Evolutionary conservation across 2,329 filamentous ascomycete genomes (phyloP), one percentile per base, ranked within the genome.

Genomic region (Aspergillus ustus): DNA sequence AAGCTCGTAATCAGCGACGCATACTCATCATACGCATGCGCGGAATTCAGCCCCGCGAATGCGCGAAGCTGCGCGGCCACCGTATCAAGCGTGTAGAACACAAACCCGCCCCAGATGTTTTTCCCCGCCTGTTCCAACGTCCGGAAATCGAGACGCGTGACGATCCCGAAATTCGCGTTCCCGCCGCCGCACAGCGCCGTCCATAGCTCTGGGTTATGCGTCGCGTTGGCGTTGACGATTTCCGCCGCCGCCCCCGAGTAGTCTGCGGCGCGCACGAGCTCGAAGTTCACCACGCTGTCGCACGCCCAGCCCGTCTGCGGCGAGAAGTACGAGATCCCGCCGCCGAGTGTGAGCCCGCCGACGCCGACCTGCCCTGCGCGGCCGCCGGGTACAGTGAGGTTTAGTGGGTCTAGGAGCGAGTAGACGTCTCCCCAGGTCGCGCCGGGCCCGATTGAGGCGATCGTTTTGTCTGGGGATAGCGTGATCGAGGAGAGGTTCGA

Each of bases 201-300:
- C 34, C 48, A 13, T 2, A 60, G 22, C 2, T 63, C 60, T 1
- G 43, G 15, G 51, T 81, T 74, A 37, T 75, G 68, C 2, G 62
- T 70, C 17, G 68, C 71, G 29, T 72, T 77, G 7, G 78, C 79
- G 40, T 78, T 75, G 15, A 79, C 72, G 57, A 81, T 76, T 5
- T 74, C 77, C 2, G 79, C 79, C 2, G 79, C 79, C 61, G 80
- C 25, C 25, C 25, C 25, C 25, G 25, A 25, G 25, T 25, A 25
- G 25, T 25, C 25, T 25, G 4, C 78, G 4, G 81, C 77, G 7
- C 82, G 74, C 8, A 83, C 79, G 4, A 83, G 72, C 59, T 84
- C 79, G 51, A 75, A 82, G 52, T 81, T 76, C 13, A 78, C 66
- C 3, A 82, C 74, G 52, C 77, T 81, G 60, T 82, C 63, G n/a